phyloP scores from a whole-genome alignment of 2,329 filamentous ascomycete species.

The Drechslerella stenobrocha region DNA sequence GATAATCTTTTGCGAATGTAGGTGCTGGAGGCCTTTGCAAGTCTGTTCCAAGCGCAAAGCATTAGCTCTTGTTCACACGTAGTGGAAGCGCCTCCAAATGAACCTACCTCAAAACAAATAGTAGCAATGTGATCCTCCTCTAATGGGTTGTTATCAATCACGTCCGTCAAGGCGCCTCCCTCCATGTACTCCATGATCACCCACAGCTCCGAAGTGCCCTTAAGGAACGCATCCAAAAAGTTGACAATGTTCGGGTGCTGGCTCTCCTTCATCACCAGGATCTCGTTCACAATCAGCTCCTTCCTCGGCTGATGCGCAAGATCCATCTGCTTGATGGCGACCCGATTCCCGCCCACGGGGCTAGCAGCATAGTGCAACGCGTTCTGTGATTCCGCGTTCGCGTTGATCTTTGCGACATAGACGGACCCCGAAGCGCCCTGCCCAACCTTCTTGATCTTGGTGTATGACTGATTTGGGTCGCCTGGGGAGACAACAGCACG shows the following conservation, averaged over 20 bases:
- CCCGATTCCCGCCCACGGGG: conserved; percentile 80
- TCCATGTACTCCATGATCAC: conserved; percentile 99
- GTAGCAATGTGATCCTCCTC: conserved; percentile 97
- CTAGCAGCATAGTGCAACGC: conserved; percentile 72
- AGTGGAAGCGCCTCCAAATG: not conserved
- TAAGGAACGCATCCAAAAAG: conserved; percentile 93
- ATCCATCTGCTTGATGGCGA: conserved; percentile 99
- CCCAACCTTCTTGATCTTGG: conserved; percentile 99
- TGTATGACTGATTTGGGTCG: conserved; percentile 91
- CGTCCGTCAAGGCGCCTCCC: conserved; percentile 92
- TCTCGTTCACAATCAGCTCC: conserved; percentile 98
- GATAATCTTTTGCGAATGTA: conserved; percentile 95
- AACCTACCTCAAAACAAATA: conserved; percentile 86
- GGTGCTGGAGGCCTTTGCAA: conserved; percentile 88
- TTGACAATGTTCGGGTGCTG: conserved; percentile 99
- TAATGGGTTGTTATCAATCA: conserved; percentile 98
- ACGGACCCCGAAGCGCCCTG: conserved; percentile 97
- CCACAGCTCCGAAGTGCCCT: conserved; percentile 97
- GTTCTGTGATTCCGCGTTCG: conserved; percentile 76
- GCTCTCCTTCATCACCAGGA: conserved; percentile 99
- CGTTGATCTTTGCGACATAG: conserved; percentile 94
- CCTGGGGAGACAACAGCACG: conserved; percentile 94
- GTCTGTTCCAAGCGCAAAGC: conserved; percentile 64
- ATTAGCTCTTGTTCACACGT: conserved; percentile 4
- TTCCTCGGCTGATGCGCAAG: conserved; percentile 94